phyloP scores from a whole-genome alignment of 495 filamentous ascomycete species.

The Neurospora sp. region DNA sequence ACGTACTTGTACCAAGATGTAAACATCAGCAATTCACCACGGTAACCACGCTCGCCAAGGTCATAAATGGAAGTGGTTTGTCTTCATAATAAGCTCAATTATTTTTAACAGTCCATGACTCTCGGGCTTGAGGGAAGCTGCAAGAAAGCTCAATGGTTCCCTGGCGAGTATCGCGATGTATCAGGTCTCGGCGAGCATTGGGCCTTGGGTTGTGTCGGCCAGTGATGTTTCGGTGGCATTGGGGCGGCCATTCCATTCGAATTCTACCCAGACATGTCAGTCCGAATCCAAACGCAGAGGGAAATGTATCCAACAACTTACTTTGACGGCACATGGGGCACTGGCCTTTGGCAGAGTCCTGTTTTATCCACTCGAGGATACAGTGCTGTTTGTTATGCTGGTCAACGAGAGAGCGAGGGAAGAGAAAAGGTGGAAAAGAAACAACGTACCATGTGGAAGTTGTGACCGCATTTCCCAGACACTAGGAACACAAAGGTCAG shows the following conservation, averaged over 20 bases:
- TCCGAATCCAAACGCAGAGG: background rate
- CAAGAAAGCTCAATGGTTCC: background rate
- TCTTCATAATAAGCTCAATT: background rate
- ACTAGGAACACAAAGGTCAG: slow-evolving; percentile 40
- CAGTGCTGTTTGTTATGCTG: slow-evolving; percentile 63
- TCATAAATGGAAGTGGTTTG: background rate
- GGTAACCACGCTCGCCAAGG: background rate
- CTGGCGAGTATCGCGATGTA: background rate
- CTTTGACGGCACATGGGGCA: slow-evolving; percentile 98
- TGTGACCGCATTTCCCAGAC: slow-evolving; percentile 90
- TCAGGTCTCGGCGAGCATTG: background rate
- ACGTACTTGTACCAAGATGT: background rate
- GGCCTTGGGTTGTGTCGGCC: slow-evolving; percentile 9
- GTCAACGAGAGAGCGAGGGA: background rate
- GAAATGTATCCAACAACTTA: slow-evolving; percentile 32
- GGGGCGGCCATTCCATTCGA: slow-evolving; percentile 48
- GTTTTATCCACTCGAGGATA: slow-evolving; percentile 89
- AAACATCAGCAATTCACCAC: background rate
- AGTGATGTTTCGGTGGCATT: slow-evolving; percentile 11
- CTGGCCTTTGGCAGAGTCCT: slow-evolving; percentile 83
- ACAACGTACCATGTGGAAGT: slow-evolving; percentile 80
- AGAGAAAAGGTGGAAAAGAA: background rate
- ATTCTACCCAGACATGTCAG: slow-evolving; percentile 36
- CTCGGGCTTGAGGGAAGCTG: background rate
- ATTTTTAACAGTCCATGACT: too few species aligned